A percentile compares a stretch with the other conserved stretches of the same genome.
These are phyloP conservation scores for Cryptococcus amylolentus DNA, from an alignment of 1,284 basidiomycete genomes.

Conservation along the genomic window DNA sequence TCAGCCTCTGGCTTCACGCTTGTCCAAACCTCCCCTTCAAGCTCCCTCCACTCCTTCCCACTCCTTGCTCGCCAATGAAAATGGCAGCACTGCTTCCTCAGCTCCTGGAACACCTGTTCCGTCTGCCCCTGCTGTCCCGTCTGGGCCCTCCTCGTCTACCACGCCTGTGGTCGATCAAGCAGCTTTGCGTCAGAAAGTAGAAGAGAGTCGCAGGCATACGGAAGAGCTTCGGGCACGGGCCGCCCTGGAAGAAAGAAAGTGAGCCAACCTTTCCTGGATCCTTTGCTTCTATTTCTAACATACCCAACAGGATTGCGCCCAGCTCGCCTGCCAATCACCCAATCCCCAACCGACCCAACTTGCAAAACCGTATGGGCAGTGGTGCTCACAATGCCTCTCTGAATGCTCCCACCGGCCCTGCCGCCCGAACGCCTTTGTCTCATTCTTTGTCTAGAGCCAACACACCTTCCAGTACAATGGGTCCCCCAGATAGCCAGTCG, in stretches of 20 bases:
- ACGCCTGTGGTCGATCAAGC: conserved; percentile 14
- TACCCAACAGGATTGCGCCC: too few species aligned
- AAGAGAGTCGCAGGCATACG: conserved; percentile 15
- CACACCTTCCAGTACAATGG: conserved; percentile 20
- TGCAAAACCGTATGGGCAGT: not conserved
- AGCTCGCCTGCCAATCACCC: not conserved
- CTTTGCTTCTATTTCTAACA: not conserved
- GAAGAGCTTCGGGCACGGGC: conserved; percentile 1
- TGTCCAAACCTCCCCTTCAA: too few species aligned
- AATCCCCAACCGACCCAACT: not conserved
- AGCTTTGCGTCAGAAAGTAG: conserved; percentile 29
- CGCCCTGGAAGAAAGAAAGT: conserved; percentile 11
- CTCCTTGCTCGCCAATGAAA: conserved; percentile 4
- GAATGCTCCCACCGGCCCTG: conserved; percentile 1
- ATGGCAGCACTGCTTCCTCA: too few species aligned
- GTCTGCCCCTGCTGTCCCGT: conserved; percentile 5
- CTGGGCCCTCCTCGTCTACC: conserved; percentile 4
- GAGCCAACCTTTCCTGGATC: not conserved
- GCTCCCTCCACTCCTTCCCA: conserved; percentile 12
- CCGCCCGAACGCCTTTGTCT: not conserved
- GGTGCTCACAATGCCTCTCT: not conserved
- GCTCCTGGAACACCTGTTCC: conserved; percentile 13
- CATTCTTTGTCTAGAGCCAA: conserved; percentile 2
- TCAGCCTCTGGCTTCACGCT: not conserved
- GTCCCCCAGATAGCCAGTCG: conserved; percentile 32